Evolutionary conservation across 345 rosid genomes (phyloP).

Genomic region (Eucalyptus rudis): DNA sequence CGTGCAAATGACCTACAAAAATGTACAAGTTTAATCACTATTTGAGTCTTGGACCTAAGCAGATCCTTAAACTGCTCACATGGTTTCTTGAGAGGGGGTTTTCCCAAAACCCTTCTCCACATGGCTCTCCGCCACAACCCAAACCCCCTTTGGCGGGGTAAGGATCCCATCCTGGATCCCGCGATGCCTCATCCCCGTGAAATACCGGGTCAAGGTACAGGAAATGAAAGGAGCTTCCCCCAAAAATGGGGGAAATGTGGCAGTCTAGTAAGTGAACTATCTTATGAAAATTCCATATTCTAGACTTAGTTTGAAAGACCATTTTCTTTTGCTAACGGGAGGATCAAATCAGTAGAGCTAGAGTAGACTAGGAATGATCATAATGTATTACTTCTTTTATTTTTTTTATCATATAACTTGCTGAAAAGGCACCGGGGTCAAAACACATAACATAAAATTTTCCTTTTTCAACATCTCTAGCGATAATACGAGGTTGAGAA

Average conservation of each 20-base stretch:
- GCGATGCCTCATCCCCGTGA: no score
- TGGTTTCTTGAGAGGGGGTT: no score
- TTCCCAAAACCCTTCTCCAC: no score
- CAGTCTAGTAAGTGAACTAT: not conserved
- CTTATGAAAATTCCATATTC: not conserved
- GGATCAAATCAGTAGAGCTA: not conserved
- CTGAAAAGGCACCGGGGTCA: not conserved
- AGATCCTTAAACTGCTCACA: no score
- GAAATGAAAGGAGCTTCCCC: no score
- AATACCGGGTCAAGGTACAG: no score
- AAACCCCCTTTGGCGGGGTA: no score
- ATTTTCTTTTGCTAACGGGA: not conserved
- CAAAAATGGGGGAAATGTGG: no score
- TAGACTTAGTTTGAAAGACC: not conserved
- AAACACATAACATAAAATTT: not conserved
- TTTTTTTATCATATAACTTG: not conserved
- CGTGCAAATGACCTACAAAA: not conserved
- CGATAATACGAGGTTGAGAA: rapidly evolving
- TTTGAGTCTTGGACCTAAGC: not conserved
- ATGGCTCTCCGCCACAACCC: no score
- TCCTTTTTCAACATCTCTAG: not conserved
- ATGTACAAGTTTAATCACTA: not conserved
- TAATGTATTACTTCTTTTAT: not conserved
- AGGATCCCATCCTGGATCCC: no score
- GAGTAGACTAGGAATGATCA: not conserved